These are phyloP conservation scores for Neospora caninum DNA, from an alignment of 169 alveolate species.

Conservation along the genomic window DNA sequence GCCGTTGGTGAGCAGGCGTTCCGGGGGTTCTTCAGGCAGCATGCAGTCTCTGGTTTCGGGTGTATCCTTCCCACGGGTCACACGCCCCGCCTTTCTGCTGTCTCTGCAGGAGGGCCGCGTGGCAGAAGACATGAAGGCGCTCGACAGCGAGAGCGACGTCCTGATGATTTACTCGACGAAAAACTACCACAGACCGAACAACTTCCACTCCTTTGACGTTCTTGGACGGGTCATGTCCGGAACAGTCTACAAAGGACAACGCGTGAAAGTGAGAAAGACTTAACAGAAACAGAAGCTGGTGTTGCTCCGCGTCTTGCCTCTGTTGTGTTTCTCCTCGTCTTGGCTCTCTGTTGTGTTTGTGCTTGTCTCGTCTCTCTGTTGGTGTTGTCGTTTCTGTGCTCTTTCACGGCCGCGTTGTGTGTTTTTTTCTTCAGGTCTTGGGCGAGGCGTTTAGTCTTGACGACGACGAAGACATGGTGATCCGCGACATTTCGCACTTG, in stretches of 20 bases:
- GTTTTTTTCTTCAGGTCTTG: not conserved
- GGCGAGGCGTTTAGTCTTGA: constrained; percentile 78
- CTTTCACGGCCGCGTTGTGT: not conserved
- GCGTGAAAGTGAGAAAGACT: constrained; percentile 86
- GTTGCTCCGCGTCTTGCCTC: too few species aligned
- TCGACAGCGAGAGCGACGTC: constrained; percentile 85
- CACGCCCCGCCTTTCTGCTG: not conserved
- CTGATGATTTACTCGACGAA: constrained; percentile 90
- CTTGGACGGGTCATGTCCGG: constrained; percentile 98
- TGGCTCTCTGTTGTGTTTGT: too few species aligned
- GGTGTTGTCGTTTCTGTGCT: too few species aligned
- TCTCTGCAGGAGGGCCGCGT: constrained; percentile 66
- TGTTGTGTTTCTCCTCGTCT: too few species aligned
- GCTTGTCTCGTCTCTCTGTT: too few species aligned
- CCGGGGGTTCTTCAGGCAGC: too few species aligned
- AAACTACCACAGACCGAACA: constrained; percentile 93
- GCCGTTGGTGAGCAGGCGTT: too few species aligned
- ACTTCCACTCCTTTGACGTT: constrained; percentile 89
- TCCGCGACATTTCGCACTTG: constrained; percentile 87
- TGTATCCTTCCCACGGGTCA: too few species aligned
- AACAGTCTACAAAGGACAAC: constrained; percentile 92
- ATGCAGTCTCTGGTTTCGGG: too few species aligned
- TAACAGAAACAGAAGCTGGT: constrained; percentile 75
- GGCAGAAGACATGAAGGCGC: constrained; percentile 70
- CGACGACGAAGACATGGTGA: constrained; percentile 96